Conservation (phyloP, 305 asterid species). For the Solanum chacoense region DNA sequence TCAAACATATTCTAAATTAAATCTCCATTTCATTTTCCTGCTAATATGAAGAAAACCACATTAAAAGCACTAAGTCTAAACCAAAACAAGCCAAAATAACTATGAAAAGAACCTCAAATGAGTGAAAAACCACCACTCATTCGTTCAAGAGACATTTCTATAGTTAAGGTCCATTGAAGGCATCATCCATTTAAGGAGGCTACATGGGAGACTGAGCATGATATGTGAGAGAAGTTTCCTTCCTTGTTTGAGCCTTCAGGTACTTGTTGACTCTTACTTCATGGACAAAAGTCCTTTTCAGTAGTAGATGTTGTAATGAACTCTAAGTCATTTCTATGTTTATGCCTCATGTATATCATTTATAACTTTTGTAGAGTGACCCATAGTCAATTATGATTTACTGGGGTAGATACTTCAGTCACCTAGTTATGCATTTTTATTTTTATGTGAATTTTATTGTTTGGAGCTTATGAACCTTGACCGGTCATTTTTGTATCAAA, state of each 20-base stretch:
- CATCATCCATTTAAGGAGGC: neutral
- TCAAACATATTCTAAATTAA: too few species aligned
- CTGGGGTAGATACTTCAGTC: neutral
- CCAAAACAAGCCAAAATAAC: neutral
- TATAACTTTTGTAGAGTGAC: neutral
- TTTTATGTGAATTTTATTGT: neutral
- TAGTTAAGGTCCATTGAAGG: neutral
- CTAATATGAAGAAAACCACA: neutral
- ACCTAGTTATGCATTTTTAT: neutral
- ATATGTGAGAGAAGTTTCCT: neutral
- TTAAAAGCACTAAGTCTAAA: neutral
- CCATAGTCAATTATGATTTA: neutral
- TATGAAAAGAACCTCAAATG: neutral
- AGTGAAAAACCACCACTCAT: neutral
- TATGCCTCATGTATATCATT: neutral
- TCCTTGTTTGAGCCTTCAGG: neutral
- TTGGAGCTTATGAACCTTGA: neutral
- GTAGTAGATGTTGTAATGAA: neutral
- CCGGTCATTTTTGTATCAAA: neutral
- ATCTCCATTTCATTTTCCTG: neutral
- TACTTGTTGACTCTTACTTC: neutral
- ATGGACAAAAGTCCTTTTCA: neutral
- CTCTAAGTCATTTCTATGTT: neutral
- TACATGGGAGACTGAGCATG: neutral
- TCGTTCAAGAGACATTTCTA: neutral